Evolutionary conservation across 148 eudicot species (phyloP).

Genomic region (Chenopodium album): DNA sequence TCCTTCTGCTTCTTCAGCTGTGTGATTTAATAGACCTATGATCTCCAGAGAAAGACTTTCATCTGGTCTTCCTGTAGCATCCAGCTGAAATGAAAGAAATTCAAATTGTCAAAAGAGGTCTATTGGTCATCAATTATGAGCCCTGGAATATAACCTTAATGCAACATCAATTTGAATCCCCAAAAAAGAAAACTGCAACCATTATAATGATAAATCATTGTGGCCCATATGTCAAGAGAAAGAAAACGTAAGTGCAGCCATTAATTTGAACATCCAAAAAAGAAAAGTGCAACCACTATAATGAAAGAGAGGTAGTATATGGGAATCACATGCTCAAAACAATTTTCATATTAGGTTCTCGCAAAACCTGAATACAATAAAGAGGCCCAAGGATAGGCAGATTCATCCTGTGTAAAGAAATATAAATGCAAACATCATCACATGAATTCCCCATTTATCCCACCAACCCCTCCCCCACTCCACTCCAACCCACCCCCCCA

Average conservation of each 20-base stretch:
- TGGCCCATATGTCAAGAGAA: too few relatives aligned
- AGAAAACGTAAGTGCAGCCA: too few relatives aligned
- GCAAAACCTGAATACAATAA: background rate
- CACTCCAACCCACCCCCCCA: too few relatives aligned
- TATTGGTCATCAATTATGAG: background rate
- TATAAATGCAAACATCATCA: background rate
- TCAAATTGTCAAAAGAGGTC: slow-evolving; percentile 14
- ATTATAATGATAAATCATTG: too few relatives aligned
- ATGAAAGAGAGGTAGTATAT: background rate
- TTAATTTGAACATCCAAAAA: too few relatives aligned
- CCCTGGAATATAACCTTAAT: background rate
- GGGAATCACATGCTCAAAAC: background rate
- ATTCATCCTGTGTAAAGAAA: background rate
- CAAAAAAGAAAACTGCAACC: background rate
- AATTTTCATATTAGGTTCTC: background rate
- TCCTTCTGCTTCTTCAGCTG: slow-evolving; percentile 54
- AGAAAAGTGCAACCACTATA: too few relatives aligned
- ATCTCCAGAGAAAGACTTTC: slow-evolving; percentile 84
- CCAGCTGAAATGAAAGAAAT: slow-evolving; percentile 61
- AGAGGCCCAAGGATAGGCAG: background rate
- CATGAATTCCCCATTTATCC: background rate
- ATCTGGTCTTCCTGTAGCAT: slow-evolving; percentile 94
- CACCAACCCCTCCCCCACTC: too few relatives aligned
- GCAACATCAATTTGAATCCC: background rate
- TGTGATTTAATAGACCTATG: slow-evolving; percentile 57